These are phyloP conservation scores for Tulasnella calospora DNA, from an alignment of 768 basidiomycete species.

Conservation along the genomic window DNA sequence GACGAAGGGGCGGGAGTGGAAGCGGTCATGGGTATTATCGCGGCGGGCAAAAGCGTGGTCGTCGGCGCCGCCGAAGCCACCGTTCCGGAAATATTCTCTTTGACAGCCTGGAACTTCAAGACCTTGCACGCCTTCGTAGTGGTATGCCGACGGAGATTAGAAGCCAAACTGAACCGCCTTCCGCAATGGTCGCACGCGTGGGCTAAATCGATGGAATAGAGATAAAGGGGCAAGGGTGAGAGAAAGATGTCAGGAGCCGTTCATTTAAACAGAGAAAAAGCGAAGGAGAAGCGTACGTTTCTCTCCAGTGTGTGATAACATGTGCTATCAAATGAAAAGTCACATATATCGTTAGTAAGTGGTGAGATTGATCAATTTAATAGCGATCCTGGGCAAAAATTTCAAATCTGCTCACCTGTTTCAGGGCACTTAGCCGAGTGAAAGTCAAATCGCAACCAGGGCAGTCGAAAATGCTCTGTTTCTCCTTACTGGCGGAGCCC, in stretches of 20 bases:
- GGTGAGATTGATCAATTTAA: neutral
- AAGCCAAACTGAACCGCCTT: conserved; percentile 21
- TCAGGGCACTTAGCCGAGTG: conserved; percentile 23
- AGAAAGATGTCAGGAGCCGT: conserved; percentile 2
- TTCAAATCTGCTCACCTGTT: conserved; percentile 20
- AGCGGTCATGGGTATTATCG: neutral
- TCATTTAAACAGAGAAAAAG: neutral
- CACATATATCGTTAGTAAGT: neutral
- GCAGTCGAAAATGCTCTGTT: conserved; percentile 17
- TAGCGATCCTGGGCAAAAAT: neutral
- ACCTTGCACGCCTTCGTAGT: conserved; percentile 23
- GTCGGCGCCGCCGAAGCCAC: neutral
- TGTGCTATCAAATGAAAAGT: conserved; percentile 16
- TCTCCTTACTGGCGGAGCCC: neutral
- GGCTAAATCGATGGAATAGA: conserved; percentile 17
- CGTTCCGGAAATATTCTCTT: conserved; percentile 17
- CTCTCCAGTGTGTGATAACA: conserved; percentile 25
- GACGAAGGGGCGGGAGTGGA: neutral
- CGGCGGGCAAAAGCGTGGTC: neutral
- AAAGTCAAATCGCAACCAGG: conserved; percentile 25
- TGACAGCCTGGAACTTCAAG: conserved; percentile 23
- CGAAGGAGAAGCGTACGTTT: conserved; percentile 21
- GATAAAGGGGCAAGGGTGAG: conserved; percentile 1
- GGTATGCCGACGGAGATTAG: conserved; percentile 24
- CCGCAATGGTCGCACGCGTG: conserved; percentile 24